Evolutionary conservation across 2,329 filamentous ascomycete genomes (phyloP).

Genomic region (Xylariaceae sp.): DNA sequence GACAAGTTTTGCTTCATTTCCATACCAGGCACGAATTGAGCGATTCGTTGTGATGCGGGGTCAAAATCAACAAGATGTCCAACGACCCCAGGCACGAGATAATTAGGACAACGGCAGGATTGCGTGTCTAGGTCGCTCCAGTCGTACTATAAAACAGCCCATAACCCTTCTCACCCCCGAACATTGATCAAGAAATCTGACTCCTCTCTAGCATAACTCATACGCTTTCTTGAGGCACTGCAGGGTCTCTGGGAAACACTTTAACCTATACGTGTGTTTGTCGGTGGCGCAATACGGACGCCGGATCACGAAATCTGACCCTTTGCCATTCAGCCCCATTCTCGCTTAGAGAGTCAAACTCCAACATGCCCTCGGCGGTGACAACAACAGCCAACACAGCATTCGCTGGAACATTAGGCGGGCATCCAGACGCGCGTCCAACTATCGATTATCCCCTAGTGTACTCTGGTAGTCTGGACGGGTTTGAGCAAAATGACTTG

Average conservation of each 20-base stretch:
- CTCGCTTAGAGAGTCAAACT: background rate
- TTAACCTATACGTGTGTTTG: background rate
- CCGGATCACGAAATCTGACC: constrained; percentile 4
- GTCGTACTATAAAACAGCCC: no score
- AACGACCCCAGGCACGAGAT: background rate
- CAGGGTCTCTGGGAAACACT: background rate
- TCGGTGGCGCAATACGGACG: background rate
- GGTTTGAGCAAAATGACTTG: constrained; percentile 35
- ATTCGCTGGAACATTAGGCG: background rate
- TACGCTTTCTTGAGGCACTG: background rate
- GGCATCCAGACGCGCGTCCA: constrained; percentile 5
- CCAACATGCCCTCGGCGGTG: constrained; percentile 4
- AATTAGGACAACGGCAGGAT: background rate
- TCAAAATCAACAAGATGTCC: background rate
- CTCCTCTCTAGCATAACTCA: background rate
- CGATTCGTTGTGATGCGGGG: background rate
- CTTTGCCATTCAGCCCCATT: background rate
- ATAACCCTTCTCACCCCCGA: background rate
- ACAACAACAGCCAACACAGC: background rate
- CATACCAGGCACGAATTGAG: background rate
- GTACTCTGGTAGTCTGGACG: constrained; percentile 42
- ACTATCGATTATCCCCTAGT: constrained; percentile 33
- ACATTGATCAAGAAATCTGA: background rate
- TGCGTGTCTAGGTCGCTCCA: background rate
- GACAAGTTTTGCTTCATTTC: background rate